A percentile compares a stretch with the other conserved stretches of the same genome.
Conservation (phyloP, 2,329 filamentous ascomycete species). For the Chlorencoelia australis region DNA sequence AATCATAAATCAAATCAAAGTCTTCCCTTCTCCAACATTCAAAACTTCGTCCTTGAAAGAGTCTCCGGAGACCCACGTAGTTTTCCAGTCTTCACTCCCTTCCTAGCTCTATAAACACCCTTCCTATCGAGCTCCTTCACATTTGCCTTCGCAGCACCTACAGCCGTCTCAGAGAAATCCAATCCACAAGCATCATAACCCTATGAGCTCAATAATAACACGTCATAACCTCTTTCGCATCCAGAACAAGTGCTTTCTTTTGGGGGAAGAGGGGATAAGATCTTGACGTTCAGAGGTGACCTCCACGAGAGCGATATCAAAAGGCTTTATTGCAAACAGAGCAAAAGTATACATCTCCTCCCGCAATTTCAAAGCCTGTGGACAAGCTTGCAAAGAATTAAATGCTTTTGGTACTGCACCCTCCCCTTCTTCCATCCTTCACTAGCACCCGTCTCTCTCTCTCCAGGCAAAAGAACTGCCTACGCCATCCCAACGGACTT, state of each 20-base stretch:
- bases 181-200: conserved; percentile 72
- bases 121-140: conserved; percentile 25
- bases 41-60: conserved; percentile 56
- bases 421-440: not conserved
- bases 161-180: conserved; percentile 35
- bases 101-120: conserved; percentile 33
- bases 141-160: conserved; percentile 10
- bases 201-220: conserved; percentile 60
- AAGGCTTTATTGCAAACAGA: conserved; percentile 55
- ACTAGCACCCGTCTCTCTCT: not conserved
- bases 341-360: conserved; percentile 62
- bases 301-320: conserved; percentile 52
- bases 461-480: conserved; percentile 39
- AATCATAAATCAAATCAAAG: conserved; percentile 60
- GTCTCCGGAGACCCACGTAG: conserved; percentile 50
- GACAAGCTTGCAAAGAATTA: conserved; percentile 47
- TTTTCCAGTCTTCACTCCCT: conserved; percentile 38
- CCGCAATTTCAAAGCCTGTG: conserved; percentile 50
- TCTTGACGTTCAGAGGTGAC: conserved; percentile 36
- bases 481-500: conserved; percentile 52
- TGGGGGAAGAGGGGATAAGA: conserved; percentile 28
- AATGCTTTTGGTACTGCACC: conserved; percentile 37
- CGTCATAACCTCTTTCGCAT: conserved; percentile 75
- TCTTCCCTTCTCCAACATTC: conserved; percentile 29
- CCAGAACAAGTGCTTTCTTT: conserved; percentile 61